Percentiles rank a stretch among this genome's conserved stretches.
phyloP scores from a whole-genome alignment of 495 filamentous ascomycete genomes.

The Xylaria sp. region DNA sequence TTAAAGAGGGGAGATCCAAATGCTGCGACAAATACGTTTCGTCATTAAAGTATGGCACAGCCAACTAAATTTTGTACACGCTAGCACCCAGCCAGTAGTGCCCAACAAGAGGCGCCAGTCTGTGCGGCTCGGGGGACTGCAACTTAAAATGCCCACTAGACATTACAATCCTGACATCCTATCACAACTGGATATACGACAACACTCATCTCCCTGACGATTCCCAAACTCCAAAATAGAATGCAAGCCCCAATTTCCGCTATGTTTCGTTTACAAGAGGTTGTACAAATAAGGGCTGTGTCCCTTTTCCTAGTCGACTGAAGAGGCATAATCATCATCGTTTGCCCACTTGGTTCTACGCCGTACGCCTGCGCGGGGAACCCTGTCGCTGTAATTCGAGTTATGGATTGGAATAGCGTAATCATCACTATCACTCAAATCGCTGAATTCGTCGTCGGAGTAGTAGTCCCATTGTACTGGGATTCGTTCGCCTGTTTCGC shows the following conservation, averaged over 20 bases:
- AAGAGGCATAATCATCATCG: background rate
- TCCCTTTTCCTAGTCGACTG: slow-evolving; percentile 10
- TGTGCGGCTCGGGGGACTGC: background rate
- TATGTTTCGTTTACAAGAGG: slow-evolving; percentile 13
- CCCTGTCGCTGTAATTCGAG: slow-evolving; percentile 9
- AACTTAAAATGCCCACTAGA: background rate
- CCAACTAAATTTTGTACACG: background rate
- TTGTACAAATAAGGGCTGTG: background rate
- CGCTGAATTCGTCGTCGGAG: slow-evolving; percentile 51
- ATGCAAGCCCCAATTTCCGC: slow-evolving; percentile 10
- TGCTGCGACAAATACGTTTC: background rate
- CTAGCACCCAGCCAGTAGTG: background rate
- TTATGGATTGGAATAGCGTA: background rate
- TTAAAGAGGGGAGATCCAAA: background rate
- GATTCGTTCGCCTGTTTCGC: slow-evolving; percentile 57
- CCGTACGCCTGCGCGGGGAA: slow-evolving; percentile 7
- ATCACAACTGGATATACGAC: slow-evolving; percentile 2
- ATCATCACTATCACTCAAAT: slow-evolving; percentile 39
- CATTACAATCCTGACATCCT: slow-evolving; percentile 11
- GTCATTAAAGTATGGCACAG: background rate
- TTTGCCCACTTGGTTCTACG: slow-evolving; percentile 5
- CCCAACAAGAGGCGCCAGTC: background rate
- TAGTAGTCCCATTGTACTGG: slow-evolving; percentile 63
- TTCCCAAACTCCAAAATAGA: slow-evolving; percentile 17
- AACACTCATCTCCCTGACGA: background rate